phyloP scores from a whole-genome alignment of 305 asterid genomes.

The Rubia balearica region DNA sequence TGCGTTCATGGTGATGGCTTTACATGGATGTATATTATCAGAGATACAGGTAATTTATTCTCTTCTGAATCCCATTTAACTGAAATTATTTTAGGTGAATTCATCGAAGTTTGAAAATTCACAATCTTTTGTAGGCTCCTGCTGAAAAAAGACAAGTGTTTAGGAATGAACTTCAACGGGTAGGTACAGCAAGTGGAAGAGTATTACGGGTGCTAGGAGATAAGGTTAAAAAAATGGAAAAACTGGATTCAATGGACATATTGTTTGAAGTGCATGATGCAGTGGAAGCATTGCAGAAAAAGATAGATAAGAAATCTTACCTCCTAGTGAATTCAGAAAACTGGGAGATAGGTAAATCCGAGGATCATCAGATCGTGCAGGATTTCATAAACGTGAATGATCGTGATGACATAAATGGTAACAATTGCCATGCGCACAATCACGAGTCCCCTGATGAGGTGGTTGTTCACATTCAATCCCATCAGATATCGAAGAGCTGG shows the following conservation, averaged over 20 bases:
- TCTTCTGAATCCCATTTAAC: neutral
- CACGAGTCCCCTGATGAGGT: slow-evolving; percentile 25
- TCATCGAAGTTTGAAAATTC: neutral
- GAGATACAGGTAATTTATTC: slow-evolving; percentile 54
- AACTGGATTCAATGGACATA: slow-evolving; percentile 26
- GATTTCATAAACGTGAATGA: slow-evolving; percentile 17
- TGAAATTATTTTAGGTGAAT: neutral
- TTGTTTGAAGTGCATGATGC: slow-evolving; percentile 39
- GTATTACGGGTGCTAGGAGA: slow-evolving; percentile 35
- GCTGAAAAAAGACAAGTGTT: slow-evolving; percentile 38
- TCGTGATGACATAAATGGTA: slow-evolving; percentile 7
- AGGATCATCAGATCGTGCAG: slow-evolving; percentile 17
- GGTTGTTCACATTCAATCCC: slow-evolving; percentile 21
- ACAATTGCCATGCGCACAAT: slow-evolving; percentile 10
- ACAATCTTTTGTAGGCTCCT: slow-evolving; percentile 27
- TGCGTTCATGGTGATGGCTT: slow-evolving; percentile 74
- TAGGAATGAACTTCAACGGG: slow-evolving; percentile 35
- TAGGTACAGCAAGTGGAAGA: slow-evolving; percentile 29
- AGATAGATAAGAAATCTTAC: slow-evolving; percentile 37
- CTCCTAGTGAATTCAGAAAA: slow-evolving; percentile 38
- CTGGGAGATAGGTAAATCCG: slow-evolving; percentile 34
- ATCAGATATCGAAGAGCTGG: slow-evolving; percentile 26
- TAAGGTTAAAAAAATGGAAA: slow-evolving; percentile 37
- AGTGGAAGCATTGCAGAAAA: slow-evolving; percentile 37
- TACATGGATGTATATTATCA: slow-evolving; percentile 74